phyloP scores from a whole-genome alignment of 306 rosid species.

The Vicia sativa region DNA sequence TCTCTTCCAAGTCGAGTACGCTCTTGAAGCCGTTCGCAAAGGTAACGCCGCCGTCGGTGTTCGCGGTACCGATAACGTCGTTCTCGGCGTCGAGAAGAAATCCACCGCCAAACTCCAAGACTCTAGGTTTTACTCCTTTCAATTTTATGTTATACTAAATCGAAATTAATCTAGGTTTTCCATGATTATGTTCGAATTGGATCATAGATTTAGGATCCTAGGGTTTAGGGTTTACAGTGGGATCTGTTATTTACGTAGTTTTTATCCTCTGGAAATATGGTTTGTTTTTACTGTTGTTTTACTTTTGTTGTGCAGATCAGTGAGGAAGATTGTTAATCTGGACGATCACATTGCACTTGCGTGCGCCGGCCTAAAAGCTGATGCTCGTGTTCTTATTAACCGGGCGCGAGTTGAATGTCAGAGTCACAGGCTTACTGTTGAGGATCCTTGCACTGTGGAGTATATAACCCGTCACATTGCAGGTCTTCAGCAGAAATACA shows the following conservation, averaged over 20 bases:
- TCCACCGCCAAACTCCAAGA: conserved; percentile 94
- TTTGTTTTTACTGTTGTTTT: neutral
- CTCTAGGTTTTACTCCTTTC: conserved; percentile 58
- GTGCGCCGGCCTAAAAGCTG: conserved; percentile 97
- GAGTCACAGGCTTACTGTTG: conserved; percentile 92
- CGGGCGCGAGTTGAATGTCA: conserved; percentile 92
- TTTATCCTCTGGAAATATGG: no score
- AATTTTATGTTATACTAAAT: neutral
- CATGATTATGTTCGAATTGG: neutral
- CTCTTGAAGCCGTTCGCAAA: conserved; percentile 97
- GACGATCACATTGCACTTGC: conserved; percentile 72
- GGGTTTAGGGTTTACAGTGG: neutral
- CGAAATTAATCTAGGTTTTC: neutral
- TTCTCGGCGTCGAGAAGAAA: conserved; percentile 98
- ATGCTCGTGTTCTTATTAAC: conserved; percentile 93
- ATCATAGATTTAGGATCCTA: neutral
- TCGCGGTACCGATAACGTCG: conserved; percentile 93
- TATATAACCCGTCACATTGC: conserved; percentile 94
- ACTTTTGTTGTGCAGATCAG: conserved; percentile 40
- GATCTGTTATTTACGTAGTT: neutral
- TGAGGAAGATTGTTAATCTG: conserved; percentile 53
- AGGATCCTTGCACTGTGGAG: conserved; percentile 95
- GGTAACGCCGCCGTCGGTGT: conserved; percentile 99
- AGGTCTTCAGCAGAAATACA: conserved; percentile 97
- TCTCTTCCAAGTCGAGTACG: conserved; percentile 95